These are phyloP conservation scores for Quercus phellos DNA, from an alignment of 331 rosid genomes.

Conservation along the genomic window DNA sequence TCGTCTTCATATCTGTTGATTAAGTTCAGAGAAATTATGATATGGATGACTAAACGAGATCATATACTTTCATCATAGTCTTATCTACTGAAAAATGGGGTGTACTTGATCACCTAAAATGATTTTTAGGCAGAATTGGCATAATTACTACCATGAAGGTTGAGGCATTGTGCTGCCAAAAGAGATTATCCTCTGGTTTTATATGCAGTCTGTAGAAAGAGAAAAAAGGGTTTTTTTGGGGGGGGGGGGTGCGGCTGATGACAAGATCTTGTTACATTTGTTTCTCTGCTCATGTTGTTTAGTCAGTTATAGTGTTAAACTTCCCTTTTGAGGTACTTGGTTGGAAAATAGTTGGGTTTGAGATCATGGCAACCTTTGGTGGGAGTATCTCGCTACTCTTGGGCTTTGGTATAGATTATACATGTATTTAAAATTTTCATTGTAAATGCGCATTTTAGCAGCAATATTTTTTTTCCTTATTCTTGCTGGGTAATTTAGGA, in stretches of 20 bases:
- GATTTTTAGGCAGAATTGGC: background rate
- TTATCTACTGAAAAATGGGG: background rate
- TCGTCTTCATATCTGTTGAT: background rate
- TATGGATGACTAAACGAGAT: background rate
- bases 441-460: background rate
- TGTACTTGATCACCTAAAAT: background rate
- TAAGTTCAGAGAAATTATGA: background rate
- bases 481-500: background rate
- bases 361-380: background rate
- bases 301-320: background rate
- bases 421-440: background rate
- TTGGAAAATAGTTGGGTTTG: background rate
- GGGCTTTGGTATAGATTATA: background rate
- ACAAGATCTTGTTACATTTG: background rate
- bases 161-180: background rate
- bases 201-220: background rate
- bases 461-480: background rate
- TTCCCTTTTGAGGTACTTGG: background rate
- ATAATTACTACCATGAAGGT: background rate
- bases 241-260: background rate
- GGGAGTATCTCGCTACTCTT: background rate
- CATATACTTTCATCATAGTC: background rate
- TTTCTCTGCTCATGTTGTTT: background rate
- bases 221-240: background rate
- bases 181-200: background rate